phyloP scores from a whole-genome alignment of 1,284 basidiomycete species.

The Tilletia horrida region DNA sequence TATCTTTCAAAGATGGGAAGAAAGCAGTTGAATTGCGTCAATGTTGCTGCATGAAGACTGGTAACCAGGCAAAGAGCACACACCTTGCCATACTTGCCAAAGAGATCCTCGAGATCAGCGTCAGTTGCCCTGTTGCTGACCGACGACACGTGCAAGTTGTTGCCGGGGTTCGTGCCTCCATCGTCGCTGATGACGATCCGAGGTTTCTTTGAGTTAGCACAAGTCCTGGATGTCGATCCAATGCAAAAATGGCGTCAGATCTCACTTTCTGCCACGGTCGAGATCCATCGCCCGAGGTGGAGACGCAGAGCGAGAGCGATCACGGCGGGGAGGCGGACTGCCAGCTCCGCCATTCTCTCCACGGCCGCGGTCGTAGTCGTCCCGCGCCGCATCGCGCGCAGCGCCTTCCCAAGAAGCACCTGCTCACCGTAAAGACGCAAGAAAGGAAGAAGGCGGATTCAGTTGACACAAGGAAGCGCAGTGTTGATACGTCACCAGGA shows the following conservation, averaged over 20 bases:
- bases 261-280: conserved; percentile 35
- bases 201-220: too few species aligned
- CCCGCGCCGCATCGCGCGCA: conserved; percentile 38
- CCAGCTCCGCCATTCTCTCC: conserved; percentile 34
- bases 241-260: not conserved
- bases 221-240: too few species aligned
- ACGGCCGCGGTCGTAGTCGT: conserved; percentile 25
- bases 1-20: conserved; percentile 50
- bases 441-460: not conserved
- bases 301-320: conserved; percentile 35
- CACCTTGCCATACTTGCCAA: conserved; percentile 84
- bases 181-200: conserved; percentile 40
- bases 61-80: conserved; percentile 48
- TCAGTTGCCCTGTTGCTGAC: conserved; percentile 76
- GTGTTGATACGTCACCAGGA: conserved; percentile 17
- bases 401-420: conserved; percentile 31
- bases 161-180: conserved; percentile 73
- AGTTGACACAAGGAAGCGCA: conserved; percentile 19
- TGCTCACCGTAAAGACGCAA: conserved; percentile 18
- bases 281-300: conserved; percentile 24
- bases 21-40: not conserved
- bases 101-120: conserved; percentile 78
- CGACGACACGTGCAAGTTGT: conserved; percentile 92
- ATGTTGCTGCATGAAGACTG: too few species aligned
- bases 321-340: conserved; percentile 37